phyloP scores from a whole-genome alignment of 2,329 filamentous ascomycete genomes.

The Arthrobotrys megalospora region DNA sequence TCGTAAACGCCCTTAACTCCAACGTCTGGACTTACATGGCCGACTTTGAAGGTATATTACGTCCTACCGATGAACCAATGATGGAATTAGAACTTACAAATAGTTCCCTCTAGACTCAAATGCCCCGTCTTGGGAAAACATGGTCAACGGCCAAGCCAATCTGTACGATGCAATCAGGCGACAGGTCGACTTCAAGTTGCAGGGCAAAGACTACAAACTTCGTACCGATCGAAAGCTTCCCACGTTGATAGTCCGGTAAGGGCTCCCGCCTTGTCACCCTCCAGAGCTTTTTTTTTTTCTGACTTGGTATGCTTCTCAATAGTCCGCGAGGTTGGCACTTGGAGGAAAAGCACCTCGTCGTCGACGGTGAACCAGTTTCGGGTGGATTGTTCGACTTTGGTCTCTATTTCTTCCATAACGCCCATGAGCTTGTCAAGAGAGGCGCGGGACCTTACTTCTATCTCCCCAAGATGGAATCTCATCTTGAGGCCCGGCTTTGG shows the following conservation, averaged over 20 bases:
- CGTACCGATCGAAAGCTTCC: slow-evolving; percentile 88
- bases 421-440: slow-evolving; percentile 84
- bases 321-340: slow-evolving; percentile 94
- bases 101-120: slow-evolving; percentile 78
- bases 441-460: slow-evolving; percentile 97
- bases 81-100: not conserved
- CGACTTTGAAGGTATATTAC: slow-evolving; percentile 86
- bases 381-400: slow-evolving; percentile 96
- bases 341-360: slow-evolving; percentile 97
- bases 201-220: slow-evolving; percentile 96
- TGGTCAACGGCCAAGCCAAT: slow-evolving; percentile 98
- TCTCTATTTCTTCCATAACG: slow-evolving; percentile 99
- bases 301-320: not conserved
- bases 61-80: not conserved
- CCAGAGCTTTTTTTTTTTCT: not conserved
- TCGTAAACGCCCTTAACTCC: slow-evolving; percentile 95
- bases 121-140: slow-evolving; percentile 98
- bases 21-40: slow-evolving; percentile 99
- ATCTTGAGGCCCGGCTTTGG: slow-evolving; percentile 97
- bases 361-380: slow-evolving; percentile 95
- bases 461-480: slow-evolving; percentile 97
- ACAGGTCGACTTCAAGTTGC: slow-evolving; percentile 96
- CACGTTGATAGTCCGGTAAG: slow-evolving; percentile 85
- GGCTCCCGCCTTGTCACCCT: not conserved
- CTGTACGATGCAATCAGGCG: slow-evolving; percentile 94